These are phyloP conservation scores for Amanita rimosa DNA, from an alignment of 768 basidiomycete genomes.

Conservation along the genomic window DNA sequence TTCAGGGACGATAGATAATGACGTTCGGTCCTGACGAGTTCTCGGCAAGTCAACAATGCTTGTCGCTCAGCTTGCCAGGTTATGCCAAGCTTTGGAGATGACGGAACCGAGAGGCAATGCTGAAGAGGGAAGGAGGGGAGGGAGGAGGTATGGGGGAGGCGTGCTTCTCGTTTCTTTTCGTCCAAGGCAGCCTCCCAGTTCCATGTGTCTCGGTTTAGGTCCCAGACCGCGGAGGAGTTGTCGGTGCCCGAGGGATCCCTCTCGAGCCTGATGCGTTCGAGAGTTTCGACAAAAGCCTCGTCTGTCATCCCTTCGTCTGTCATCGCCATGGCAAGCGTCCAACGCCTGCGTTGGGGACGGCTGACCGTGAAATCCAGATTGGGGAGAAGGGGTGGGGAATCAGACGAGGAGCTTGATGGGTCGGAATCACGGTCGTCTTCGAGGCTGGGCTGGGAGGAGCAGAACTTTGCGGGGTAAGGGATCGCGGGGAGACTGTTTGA, in stretches of 20 bases:
- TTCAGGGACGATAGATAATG: constrained; percentile 27
- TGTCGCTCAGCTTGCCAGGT: constrained; percentile 27
- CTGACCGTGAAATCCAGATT: neutral
- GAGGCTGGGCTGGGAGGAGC: neutral
- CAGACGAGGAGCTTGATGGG: neutral
- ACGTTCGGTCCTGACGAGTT: constrained; percentile 31
- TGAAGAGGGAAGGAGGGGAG: constrained; percentile 15
- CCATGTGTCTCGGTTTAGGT: constrained; percentile 9
- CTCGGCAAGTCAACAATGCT: constrained; percentile 27
- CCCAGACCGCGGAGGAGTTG: constrained; percentile 13
- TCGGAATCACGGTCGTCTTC: constrained; percentile 4
- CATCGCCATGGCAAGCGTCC: constrained; percentile 38
- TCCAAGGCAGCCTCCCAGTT: constrained; percentile 2
- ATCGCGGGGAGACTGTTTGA: too few relatives aligned
- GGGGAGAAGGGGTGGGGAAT: neutral
- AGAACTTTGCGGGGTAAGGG: neutral
- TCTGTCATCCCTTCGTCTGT: constrained; percentile 39
- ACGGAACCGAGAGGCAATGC: constrained; percentile 15
- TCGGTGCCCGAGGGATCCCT: constrained; percentile 6
- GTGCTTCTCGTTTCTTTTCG: neutral
- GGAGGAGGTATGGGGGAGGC: constrained; percentile 13
- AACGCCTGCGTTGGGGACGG: constrained; percentile 12
- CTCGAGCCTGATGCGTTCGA: constrained; percentile 30
- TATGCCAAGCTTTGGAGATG: constrained; percentile 10
- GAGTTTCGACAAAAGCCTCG: constrained; percentile 33